A percentile compares a stretch with the other conserved stretches of the same genome.
Conservation (phyloP, 139 green algal species). For the Chlamydomonas sp. region DNA sequence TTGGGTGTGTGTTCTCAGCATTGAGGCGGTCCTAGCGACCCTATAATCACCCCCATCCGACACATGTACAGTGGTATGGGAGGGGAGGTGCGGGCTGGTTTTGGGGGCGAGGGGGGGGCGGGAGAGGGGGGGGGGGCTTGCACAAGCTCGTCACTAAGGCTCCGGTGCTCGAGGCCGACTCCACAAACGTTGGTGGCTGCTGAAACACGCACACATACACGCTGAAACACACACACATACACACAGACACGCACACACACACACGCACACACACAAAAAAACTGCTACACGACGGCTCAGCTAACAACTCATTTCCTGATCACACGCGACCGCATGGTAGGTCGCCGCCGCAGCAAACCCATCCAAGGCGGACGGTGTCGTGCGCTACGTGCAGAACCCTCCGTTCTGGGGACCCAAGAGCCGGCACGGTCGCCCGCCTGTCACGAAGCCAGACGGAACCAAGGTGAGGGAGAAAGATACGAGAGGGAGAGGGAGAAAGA, state of each 20-base stretch:
- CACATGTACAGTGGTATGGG: too few relatives aligned
- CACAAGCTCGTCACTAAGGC: slow-evolving; percentile 65
- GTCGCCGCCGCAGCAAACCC: background rate
- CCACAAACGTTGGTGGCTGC: slow-evolving; percentile 41
- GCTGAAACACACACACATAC: background rate
- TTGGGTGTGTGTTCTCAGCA: too few relatives aligned
- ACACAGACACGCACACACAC: background rate
- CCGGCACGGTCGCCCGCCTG: slow-evolving; percentile 32
- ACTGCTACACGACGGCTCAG: background rate
- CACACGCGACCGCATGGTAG: background rate
- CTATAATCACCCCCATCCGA: too few relatives aligned
- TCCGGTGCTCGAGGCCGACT: slow-evolving; percentile 65
- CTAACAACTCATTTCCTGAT: too few relatives aligned
- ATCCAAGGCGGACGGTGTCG: background rate
- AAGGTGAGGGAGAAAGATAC: too few relatives aligned
- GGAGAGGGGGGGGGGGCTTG: slow-evolving; percentile 18
- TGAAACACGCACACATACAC: background rate
- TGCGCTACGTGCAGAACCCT: slow-evolving; percentile 78
- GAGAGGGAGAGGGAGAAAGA: too few relatives aligned
- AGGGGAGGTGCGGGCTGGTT: too few relatives aligned
- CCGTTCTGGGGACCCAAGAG: slow-evolving; percentile 84
- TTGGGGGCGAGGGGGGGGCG: too few relatives aligned
- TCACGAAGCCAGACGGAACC: background rate
- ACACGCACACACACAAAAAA: background rate
- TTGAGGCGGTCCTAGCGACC: too few relatives aligned